Conservation (phyloP, 176 grass and related monocot genomes). For the Musa acuminata region DNA sequence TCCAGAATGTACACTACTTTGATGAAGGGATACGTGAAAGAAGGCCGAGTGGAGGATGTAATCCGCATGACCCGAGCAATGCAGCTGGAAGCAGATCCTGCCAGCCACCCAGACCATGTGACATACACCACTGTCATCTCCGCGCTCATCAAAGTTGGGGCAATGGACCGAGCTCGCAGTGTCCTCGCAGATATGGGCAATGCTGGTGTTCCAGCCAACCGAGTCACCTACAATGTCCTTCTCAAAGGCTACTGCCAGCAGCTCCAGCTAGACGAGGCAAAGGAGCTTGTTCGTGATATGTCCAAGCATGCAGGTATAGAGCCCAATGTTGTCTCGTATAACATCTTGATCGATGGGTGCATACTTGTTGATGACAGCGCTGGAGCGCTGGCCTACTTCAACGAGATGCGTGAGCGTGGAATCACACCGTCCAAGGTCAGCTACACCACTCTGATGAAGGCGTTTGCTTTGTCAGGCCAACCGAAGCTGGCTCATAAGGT, state of each 20-base stretch:
- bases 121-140: conserved; percentile 68
- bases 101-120: conserved; percentile 67
- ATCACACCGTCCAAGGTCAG: conserved; percentile 67
- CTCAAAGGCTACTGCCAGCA: conserved; percentile 85
- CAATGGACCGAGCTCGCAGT: conserved; percentile 32
- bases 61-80: conserved; percentile 53
- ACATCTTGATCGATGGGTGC: conserved; percentile 88
- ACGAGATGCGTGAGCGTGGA: conserved; percentile 63
- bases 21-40: conserved; percentile 93
- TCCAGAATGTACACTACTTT: conserved; percentile 78
- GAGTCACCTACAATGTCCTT: conserved; percentile 81
- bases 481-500: conserved; percentile 70
- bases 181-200: conserved; percentile 60
- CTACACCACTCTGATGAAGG: conserved; percentile 96
- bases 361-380: conserved; percentile 58
- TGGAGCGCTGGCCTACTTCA: conserved; percentile 57
- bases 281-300: conserved; percentile 44
- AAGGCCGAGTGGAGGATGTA: conserved; percentile 65
- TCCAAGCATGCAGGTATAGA: conserved; percentile 18
- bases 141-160: conserved; percentile 49
- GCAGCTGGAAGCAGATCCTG: conserved; percentile 31
- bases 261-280: conserved; percentile 49
- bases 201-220: conserved; percentile 39
- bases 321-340: conserved; percentile 72
- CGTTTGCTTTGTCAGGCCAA: conserved; percentile 65